These are phyloP conservation scores for Penicillium roqueforti DNA, from an alignment of 495 filamentous ascomycete genomes.

Conservation along the genomic window DNA sequence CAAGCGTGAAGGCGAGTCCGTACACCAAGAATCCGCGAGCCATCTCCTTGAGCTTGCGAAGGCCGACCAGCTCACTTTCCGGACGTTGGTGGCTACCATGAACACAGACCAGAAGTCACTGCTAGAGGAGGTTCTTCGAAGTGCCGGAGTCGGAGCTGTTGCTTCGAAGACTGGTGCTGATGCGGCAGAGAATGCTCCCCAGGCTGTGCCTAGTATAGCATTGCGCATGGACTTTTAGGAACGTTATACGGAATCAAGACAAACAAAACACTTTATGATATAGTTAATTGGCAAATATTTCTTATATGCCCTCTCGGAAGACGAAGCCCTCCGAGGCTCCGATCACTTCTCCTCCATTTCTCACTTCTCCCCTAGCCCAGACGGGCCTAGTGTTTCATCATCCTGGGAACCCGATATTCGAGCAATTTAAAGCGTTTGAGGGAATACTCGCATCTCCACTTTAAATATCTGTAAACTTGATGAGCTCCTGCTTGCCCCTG, in stretches of 20 bases:
- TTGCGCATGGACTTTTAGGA: slow-evolving; percentile 83
- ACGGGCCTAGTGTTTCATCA: no score
- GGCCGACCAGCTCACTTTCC: slow-evolving; percentile 66
- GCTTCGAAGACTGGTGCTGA: slow-evolving; percentile 20
- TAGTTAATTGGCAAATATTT: neutral
- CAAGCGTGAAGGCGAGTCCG: slow-evolving; percentile 39
- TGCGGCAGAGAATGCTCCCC: slow-evolving; percentile 37
- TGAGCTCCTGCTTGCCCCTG: no score
- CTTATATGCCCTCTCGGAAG: neutral
- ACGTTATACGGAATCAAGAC: slow-evolving; percentile 9
- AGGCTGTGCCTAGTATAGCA: slow-evolving; percentile 77
- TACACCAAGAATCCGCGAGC: slow-evolving; percentile 66
- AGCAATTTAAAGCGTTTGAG: no score
- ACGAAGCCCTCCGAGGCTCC: no score
- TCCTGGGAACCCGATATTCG: no score
- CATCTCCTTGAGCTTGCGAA: slow-evolving; percentile 79
- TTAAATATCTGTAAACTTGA: no score
- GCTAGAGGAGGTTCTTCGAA: slow-evolving; percentile 77
- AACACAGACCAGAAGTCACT: slow-evolving; percentile 64
- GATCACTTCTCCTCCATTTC: no score
- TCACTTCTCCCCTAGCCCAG: no score
- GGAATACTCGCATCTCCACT: no score
- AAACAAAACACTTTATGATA: slow-evolving; percentile 1
- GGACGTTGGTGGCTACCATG: slow-evolving; percentile 69
- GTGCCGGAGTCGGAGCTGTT: slow-evolving; percentile 42